Evolutionary conservation across 257 asterid species (phyloP).

Genomic region (Mitragyna speciosa): DNA sequence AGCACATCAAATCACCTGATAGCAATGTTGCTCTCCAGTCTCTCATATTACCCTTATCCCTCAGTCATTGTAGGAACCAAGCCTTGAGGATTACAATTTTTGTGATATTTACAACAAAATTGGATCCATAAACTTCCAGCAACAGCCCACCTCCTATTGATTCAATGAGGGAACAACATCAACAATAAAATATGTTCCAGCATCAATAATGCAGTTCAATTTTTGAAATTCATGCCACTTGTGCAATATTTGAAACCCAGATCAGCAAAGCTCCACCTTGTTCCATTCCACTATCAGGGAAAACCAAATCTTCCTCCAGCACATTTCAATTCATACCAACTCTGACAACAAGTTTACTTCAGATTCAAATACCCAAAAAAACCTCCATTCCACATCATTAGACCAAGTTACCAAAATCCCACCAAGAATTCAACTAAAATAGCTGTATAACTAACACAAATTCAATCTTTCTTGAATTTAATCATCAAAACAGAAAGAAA

Average conservation of each 20-base stretch:
- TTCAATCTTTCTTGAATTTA: conserved; percentile 4
- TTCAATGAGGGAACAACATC: neutral
- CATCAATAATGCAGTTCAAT: neutral
- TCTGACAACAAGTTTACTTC: neutral
- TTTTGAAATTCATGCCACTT: neutral
- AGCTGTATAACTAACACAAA: neutral
- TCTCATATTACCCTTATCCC: neutral
- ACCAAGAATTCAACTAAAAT: neutral
- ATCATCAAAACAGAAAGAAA: conserved; percentile 7
- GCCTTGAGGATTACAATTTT: neutral
- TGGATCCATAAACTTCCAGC: neutral
- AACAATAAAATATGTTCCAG: neutral
- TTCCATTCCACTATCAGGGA: neutral
- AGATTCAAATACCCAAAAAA: neutral
- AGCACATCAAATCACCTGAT: neutral
- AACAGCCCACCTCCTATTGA: neutral
- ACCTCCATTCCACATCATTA: neutral
- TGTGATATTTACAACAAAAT: neutral
- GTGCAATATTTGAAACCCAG: too few species aligned
- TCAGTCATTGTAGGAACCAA: neutral
- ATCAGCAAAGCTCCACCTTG: neutral
- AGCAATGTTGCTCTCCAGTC: neutral
- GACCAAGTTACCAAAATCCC: neutral
- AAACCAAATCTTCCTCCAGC: neutral
- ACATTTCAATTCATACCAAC: neutral